phyloP scores from a whole-genome alignment of 768 basidiomycete species.

The Psilocybe tampanensis region DNA sequence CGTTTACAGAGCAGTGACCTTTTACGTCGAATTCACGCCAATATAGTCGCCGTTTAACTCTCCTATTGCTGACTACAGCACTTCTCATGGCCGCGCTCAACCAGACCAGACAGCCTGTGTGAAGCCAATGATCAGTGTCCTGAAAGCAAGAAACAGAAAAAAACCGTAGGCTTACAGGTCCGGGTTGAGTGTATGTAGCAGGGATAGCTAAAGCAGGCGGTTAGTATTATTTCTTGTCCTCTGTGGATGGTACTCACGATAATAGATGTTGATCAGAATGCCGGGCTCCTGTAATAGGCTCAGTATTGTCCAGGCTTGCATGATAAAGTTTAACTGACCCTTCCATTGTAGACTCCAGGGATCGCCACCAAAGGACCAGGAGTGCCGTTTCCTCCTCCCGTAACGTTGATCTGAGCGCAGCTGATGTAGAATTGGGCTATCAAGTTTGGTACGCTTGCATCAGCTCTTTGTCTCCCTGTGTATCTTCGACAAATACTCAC shows the following conservation, averaged over 20 bases:
- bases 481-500: not conserved
- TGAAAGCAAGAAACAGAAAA: not conserved
- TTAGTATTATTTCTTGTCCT: not conserved
- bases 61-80: not conserved
- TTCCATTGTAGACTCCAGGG: slow-evolving; percentile 24
- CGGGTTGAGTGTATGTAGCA: slow-evolving; percentile 23
- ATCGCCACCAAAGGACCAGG: slow-evolving; percentile 23
- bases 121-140: not conserved
- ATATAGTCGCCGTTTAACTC: not conserved
- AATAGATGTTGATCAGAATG: slow-evolving; percentile 26
- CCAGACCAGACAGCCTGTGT: slow-evolving; percentile 24
- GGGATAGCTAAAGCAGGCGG: slow-evolving; percentile 17
- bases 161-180: slow-evolving; percentile 17
- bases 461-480: not conserved
- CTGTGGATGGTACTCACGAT: slow-evolving; percentile 14
- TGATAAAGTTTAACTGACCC: not conserved
- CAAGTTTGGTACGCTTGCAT: not conserved
- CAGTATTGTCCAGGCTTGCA: not conserved
- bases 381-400: slow-evolving; percentile 35
- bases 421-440: slow-evolving; percentile 37
- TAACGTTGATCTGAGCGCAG: slow-evolving; percentile 44
- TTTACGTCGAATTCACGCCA: not conserved
- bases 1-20: no score
- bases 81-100: slow-evolving; percentile 5
- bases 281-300: slow-evolving; percentile 17